These are phyloP conservation scores for Aspergillus sparsus DNA, from an alignment of 495 filamentous ascomycete species.

Conservation along the genomic window DNA sequence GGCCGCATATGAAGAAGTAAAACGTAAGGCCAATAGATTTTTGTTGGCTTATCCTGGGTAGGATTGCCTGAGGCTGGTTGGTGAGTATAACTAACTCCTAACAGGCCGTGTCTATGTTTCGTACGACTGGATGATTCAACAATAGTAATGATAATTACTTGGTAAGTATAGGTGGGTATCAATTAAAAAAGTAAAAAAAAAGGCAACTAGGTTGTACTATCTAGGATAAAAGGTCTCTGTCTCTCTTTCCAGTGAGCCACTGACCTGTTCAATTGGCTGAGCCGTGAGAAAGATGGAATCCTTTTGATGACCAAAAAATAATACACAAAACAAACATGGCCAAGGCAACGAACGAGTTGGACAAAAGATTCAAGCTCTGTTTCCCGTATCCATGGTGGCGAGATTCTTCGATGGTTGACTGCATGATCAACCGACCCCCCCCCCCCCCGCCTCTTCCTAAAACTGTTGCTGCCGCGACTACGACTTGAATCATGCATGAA, in stretches of 20 bases:
- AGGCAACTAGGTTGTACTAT: no score
- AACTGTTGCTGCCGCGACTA: neutral
- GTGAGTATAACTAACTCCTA: no score
- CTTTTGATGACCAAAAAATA: slow-evolving; percentile 14
- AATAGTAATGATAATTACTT: no score
- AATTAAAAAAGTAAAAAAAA: no score
- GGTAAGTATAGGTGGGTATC: no score
- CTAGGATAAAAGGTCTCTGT: neutral
- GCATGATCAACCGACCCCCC: neutral
- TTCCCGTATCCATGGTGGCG: neutral
- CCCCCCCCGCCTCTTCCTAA: neutral
- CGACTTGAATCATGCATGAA: slow-evolving; percentile 1
- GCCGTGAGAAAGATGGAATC: neutral
- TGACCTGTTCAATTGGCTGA: neutral
- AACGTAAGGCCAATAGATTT: no score
- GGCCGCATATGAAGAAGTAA: no score
- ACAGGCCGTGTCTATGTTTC: no score
- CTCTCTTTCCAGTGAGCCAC: neutral
- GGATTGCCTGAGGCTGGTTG: no score
- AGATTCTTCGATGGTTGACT: slow-evolving; percentile 1
- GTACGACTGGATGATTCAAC: no score
- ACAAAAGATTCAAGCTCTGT: neutral
- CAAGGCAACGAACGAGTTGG: no score
- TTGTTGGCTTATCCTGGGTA: no score
- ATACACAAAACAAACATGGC: slow-evolving; percentile 2